phyloP scores from a whole-genome alignment of 371 early-diverging fungal genomes.

The Circinella minor region DNA sequence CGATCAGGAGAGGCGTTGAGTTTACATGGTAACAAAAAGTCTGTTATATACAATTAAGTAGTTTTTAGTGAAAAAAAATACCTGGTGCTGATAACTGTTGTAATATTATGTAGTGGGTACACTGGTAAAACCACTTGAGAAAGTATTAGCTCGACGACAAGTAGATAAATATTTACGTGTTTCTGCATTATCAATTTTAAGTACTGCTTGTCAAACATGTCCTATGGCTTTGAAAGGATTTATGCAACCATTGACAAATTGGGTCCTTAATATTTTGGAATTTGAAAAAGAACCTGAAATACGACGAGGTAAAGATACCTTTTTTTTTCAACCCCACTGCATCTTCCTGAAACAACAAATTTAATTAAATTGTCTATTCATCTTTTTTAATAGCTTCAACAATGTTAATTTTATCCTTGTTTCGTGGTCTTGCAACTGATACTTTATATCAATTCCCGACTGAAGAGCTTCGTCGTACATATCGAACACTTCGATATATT shows the following conservation, averaged over 20 bases:
- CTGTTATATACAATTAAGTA: too few species aligned
- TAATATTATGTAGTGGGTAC: slow-evolving; percentile 46
- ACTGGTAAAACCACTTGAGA: slow-evolving; percentile 69
- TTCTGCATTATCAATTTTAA: slow-evolving; percentile 78
- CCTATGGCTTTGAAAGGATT: slow-evolving; percentile 72
- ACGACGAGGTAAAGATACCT: slow-evolving; percentile 55
- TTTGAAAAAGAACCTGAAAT: slow-evolving; percentile 66
- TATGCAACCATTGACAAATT: slow-evolving; percentile 67
- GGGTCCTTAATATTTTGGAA: slow-evolving; percentile 69
- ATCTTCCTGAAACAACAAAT: too few species aligned
- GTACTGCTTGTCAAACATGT: slow-evolving; percentile 74
- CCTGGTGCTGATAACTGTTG: too few species aligned
- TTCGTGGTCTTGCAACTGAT: slow-evolving; percentile 68
- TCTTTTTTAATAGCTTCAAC: slow-evolving; percentile 55
- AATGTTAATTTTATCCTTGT: slow-evolving; percentile 67
- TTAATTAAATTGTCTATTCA: too few species aligned
- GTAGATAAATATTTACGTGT: slow-evolving; percentile 46
- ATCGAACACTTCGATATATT: slow-evolving; percentile 63
- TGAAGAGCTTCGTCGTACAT: slow-evolving; percentile 60
- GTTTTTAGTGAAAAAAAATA: too few species aligned
- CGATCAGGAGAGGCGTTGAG: slow-evolving; percentile 78
- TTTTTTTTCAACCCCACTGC: too few species aligned
- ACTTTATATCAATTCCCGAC: slow-evolving; percentile 62
- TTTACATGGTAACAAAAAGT: slow-evolving; percentile 60
- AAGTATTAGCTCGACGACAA: slow-evolving; percentile 57